A percentile compares a stretch with the other conserved stretches of the same genome.
These are phyloP conservation scores for Uronychia setigera DNA, from an alignment of 73 alveolate genomes.

Conservation along the genomic window DNA sequence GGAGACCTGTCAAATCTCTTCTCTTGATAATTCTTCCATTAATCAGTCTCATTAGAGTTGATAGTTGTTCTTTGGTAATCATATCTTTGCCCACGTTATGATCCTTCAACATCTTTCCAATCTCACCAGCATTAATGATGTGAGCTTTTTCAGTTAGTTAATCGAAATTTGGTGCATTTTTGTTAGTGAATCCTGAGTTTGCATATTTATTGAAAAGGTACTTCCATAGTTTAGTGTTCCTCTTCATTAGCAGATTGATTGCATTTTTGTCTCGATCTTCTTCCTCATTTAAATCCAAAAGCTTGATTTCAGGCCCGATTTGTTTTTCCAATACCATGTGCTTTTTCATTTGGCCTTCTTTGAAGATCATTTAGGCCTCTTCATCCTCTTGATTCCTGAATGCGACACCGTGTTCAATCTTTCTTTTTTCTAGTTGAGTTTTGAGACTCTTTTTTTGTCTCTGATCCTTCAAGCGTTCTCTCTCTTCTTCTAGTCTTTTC, in stretches of 20 bases:
- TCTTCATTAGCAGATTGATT: slow-evolving; percentile 41
- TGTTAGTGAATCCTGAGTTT: slow-evolving; percentile 51
- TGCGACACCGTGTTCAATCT: slow-evolving; percentile 52
- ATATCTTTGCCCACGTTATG: slow-evolving; percentile 54
- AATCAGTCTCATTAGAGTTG: slow-evolving; percentile 36
- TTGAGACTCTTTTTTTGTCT: slow-evolving; percentile 27
- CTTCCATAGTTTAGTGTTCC: slow-evolving; percentile 65
- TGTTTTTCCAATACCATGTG: slow-evolving; percentile 27
- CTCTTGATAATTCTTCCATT: slow-evolving; percentile 28
- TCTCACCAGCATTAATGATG: slow-evolving; percentile 22
- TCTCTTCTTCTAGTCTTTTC: slow-evolving; percentile 43
- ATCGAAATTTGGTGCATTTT: slow-evolving; percentile 24
- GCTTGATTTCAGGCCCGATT: slow-evolving; percentile 33
- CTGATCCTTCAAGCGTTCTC: slow-evolving; percentile 19
- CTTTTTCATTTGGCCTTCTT: slow-evolving; percentile 16
- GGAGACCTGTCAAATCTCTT: slow-evolving; percentile 34
- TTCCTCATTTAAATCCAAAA: slow-evolving; percentile 58
- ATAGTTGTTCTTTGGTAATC: slow-evolving; percentile 53
- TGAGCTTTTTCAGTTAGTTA: neutral
- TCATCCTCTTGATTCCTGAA: slow-evolving; percentile 15
- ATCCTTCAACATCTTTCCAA: slow-evolving; percentile 69
- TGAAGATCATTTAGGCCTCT: slow-evolving; percentile 2
- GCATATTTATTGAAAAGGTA: slow-evolving; percentile 72
- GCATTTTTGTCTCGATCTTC: slow-evolving; percentile 68
- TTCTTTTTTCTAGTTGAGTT: slow-evolving; percentile 44